Base-by-base conservation (phyloP, 345 rosid species). In the Turritis glabra region DNA sequence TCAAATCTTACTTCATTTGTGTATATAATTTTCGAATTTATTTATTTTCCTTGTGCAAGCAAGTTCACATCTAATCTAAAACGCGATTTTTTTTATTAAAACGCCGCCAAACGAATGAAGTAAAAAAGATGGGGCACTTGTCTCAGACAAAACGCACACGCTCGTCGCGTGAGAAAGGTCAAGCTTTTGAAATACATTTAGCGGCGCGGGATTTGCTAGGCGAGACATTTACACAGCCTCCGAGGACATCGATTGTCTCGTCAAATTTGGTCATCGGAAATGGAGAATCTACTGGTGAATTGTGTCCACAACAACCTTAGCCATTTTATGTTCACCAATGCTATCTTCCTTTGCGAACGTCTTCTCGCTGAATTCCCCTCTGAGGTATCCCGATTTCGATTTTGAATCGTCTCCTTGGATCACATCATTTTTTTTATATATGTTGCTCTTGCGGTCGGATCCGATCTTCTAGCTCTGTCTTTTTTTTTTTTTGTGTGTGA, bases 361-460 rank as follows among this genome's bases (percentile, higher is more conserved):
- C 95, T 94, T 62, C 80, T 88, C 77, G 95, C 98, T 14, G 85
- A 94, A 76, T 94, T 87, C 57, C 96, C 97, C 21, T 85, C 97
- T 17, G 95, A 94, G 95, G 98, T 92, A 19, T 38, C 8, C 27
- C 13, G 8, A 18, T 8, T 18, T 47, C 52, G 17, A 14, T 35
- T 9, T 35, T 35, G 3, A 40, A 40, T 40, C 19, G 13, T 18
- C 18, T 26, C 58, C 11, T 26, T 72, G 1, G 61, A 41, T 62
- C 65, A 17, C 44, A 56, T 30, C 25, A 17, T 55, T 11, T 65
- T 57, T 41, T 15, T 15, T 3, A 15, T 43, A 15, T 3, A 13
- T 29, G 12, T 72, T 26, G 10, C 30, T 73, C 25, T 51, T 52
- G 8, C 17, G 3, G 23, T 51, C 53, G 51, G 63, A 40, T 72